Percentiles rank a stretch among this genome's conserved stretches.
Evolutionary conservation across 2,329 filamentous ascomycete species (phyloP).

Genomic region (Thelonectria discophora): DNA sequence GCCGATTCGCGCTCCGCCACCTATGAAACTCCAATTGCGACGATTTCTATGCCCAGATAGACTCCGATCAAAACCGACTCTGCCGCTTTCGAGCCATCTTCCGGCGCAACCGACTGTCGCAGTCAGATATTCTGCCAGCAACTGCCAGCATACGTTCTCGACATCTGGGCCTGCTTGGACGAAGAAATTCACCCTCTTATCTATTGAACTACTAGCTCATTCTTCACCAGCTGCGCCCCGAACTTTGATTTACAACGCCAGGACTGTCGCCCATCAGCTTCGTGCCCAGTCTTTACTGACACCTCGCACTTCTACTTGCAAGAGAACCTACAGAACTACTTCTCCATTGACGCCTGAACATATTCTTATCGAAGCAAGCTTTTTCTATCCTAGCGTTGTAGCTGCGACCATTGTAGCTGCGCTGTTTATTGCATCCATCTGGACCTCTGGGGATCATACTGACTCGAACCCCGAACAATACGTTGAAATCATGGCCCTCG

Average conservation of each 20-base stretch:
- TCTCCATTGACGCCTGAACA: conserved; percentile 8
- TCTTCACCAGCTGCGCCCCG: not conserved
- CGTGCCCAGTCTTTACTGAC: not conserved
- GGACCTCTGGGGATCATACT: conserved; percentile 18
- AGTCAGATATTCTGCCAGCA: conserved; percentile 24
- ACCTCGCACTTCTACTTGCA: not conserved
- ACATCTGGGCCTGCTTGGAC: conserved; percentile 14
- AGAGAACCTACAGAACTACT: conserved; percentile 22
- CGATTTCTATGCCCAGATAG: conserved; percentile 29
- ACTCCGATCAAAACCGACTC: conserved; percentile 16
- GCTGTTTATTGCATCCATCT: conserved; percentile 30
- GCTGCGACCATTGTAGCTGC: conserved; percentile 24
- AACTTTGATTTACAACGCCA: conserved; percentile 1
- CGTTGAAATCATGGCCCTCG: conserved; percentile 50
- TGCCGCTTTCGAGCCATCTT: conserved; percentile 21
- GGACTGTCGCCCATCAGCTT: conserved; percentile 5
- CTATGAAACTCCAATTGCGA: conserved; percentile 38
- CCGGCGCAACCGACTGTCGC: conserved; percentile 29
- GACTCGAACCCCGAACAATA: conserved; percentile 27
- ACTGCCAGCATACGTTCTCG: conserved; percentile 27
- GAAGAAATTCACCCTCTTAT: not conserved
- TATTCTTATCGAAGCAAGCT: conserved; percentile 30
- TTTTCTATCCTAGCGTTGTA: conserved; percentile 28
- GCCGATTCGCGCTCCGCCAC: conserved; percentile 21
- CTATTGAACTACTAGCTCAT: conserved; percentile 21